A percentile compares a stretch with the other conserved stretches of the same genome.
Evolutionary conservation across 2,329 filamentous ascomycete genomes (phyloP).

Genomic region (Ophiostoma sp.): DNA sequence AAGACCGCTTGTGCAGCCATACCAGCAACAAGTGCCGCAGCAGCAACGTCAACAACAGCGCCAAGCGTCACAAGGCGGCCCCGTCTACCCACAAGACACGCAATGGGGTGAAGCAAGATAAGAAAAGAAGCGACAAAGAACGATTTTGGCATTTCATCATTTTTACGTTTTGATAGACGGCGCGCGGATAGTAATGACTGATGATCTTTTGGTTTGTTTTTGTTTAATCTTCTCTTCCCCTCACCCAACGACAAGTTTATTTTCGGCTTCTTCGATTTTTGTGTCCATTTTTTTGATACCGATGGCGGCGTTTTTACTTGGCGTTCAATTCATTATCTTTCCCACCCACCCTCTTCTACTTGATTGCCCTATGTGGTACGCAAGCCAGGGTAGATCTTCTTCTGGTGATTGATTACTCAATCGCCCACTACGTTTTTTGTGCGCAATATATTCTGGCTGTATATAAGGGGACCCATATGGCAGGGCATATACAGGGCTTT

Average conservation of each 20-base stretch:
- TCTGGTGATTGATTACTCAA: too few species aligned
- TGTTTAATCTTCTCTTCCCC: neutral
- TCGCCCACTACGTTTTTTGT: neutral
- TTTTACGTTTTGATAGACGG: neutral
- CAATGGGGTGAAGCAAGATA: slow-evolving; percentile 22
- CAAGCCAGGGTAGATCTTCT: neutral
- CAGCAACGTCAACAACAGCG: neutral
- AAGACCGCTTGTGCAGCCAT: neutral
- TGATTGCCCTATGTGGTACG: neutral
- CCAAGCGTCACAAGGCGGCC: neutral
- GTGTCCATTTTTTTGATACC: neutral
- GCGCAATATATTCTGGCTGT: neutral
- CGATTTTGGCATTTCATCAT: neutral
- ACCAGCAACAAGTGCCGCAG: neutral
- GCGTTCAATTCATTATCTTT: neutral
- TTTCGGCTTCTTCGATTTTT: neutral
- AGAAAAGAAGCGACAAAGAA: neutral
- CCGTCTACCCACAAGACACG: slow-evolving; percentile 2
- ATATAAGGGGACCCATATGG: neutral
- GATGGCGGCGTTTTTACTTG: neutral
- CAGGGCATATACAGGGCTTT: too few species aligned
- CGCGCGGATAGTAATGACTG: slow-evolving; percentile 18
- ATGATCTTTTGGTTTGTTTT: slow-evolving; percentile 13
- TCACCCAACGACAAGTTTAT: neutral
- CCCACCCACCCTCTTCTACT: neutral